A percentile compares a stretch with the other conserved stretches of the same genome.
Evolutionary conservation across 192 early-diverging fungal species (phyloP).

Genomic region (Linnemannia schmuckeri): DNA sequence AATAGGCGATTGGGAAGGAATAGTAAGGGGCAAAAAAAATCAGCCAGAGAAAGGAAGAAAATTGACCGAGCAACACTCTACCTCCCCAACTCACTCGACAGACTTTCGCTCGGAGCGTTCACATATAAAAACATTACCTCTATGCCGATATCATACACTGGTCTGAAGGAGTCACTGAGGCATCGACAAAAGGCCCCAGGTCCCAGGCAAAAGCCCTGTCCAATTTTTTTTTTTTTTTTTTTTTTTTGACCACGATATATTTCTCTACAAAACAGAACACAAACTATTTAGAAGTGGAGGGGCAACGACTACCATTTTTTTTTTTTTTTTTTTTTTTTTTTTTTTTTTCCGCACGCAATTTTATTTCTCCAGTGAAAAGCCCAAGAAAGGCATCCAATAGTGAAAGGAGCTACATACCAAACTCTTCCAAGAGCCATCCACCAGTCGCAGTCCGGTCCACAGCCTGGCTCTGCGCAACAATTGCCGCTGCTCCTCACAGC

Average conservation of each 20-base stretch:
- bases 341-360: neutral
- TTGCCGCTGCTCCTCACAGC: too few species aligned
- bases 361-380: too few species aligned
- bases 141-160: neutral
- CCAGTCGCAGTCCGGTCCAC: too few species aligned
- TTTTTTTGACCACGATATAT: too few species aligned
- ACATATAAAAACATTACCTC: neutral
- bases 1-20: neutral
- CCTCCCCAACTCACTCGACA: neutral
- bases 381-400: too few species aligned
- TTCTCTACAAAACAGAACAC: too few species aligned
- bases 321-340: neutral
- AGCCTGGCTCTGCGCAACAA: too few species aligned
- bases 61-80: neutral
- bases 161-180: neutral
- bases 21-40: neutral
- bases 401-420: too few species aligned
- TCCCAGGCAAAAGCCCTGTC: neutral
- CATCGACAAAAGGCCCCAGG: neutral
- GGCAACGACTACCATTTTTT: too few species aligned
- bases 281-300: too few species aligned
- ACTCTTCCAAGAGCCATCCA: too few species aligned
- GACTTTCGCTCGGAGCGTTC: neutral
- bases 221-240: neutral
- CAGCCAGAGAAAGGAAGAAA: neutral